These are phyloP conservation scores for Anisodus acutangulus DNA, from an alignment of 257 asterid genomes.

Conservation along the genomic window DNA sequence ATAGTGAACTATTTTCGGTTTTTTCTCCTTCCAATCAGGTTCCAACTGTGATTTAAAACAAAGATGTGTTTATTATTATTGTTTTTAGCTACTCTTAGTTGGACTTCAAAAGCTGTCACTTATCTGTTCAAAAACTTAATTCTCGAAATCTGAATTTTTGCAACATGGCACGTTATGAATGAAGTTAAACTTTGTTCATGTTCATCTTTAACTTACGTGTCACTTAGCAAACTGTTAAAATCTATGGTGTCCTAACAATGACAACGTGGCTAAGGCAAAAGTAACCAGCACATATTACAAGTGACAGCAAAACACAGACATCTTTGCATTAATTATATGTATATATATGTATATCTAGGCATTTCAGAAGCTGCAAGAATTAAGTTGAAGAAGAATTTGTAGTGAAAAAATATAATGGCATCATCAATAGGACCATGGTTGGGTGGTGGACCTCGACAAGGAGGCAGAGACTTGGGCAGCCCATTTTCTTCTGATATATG, in stretches of 20 bases:
- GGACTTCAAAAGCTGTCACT: too few relatives aligned
- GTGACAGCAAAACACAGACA: not conserved
- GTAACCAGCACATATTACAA: not conserved
- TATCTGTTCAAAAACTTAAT: not conserved
- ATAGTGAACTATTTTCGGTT: too few relatives aligned
- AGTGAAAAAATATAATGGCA: not conserved
- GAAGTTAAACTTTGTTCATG: not conserved
- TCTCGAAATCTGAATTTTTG: too few relatives aligned
- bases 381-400: not conserved
- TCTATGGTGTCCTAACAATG: not conserved
- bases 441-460: not conserved
- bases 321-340: not conserved
- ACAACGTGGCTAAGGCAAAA: not conserved
- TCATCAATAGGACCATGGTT: constrained; percentile 22
- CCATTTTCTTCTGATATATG: constrained; percentile 44
- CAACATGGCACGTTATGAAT: not conserved
- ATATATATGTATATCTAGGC: not conserved
- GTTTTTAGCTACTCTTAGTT: too few relatives aligned
- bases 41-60: too few relatives aligned
- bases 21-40: too few relatives aligned
- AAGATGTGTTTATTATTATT: too few relatives aligned
- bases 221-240: not conserved
- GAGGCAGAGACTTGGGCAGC: not conserved
- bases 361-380: not conserved
- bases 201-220: not conserved